A percentile compares a stretch with the other conserved stretches of the same genome.
Conservation (phyloP, 768 basidiomycete genomes). For the Boletus tomentosulus region DNA sequence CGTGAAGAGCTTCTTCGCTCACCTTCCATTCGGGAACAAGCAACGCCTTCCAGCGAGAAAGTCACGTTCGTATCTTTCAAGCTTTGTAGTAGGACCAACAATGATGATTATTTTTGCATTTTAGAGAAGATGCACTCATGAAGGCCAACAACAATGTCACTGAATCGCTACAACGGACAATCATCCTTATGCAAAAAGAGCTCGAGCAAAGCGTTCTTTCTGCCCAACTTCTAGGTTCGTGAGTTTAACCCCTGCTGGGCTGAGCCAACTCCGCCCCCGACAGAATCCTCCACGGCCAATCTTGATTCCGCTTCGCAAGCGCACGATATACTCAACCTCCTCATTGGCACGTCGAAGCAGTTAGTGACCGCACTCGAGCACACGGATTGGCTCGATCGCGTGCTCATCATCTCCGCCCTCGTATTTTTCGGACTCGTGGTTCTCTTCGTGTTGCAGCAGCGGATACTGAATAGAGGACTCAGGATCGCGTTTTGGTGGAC, state of each 20-base stretch:
- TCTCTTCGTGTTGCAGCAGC: constrained; percentile 82
- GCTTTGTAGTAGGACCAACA: background rate
- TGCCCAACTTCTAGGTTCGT: constrained; percentile 76
- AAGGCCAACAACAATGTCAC: constrained; percentile 88
- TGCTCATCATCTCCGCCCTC: constrained; percentile 78
- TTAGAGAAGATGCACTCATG: constrained; percentile 82
- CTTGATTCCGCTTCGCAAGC: constrained; percentile 69
- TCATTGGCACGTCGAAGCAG: constrained; percentile 77
- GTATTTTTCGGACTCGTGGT: constrained; percentile 81
- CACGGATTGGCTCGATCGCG: constrained; percentile 87
- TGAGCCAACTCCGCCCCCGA: background rate
- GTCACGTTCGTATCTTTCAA: constrained; percentile 43
- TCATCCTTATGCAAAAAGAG: constrained; percentile 85
- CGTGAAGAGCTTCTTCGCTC: constrained; percentile 68
- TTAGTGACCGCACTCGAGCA: constrained; percentile 86
- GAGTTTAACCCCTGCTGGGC: background rate
- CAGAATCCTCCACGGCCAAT: constrained; percentile 77
- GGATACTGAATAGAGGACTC: constrained; percentile 75
- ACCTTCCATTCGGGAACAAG: constrained; percentile 46
- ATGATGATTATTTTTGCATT: background rate
- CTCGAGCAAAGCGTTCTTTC: constrained; percentile 86
- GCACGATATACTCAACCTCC: constrained; percentile 67
- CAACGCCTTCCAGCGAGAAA: constrained; percentile 47
- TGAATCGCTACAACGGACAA: constrained; percentile 78
- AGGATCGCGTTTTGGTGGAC: constrained; percentile 89